A percentile compares a stretch with the other conserved stretches of the same genome.
These are phyloP conservation scores for Alternaria postmessia DNA, from an alignment of 2,329 filamentous ascomycete genomes.

Conservation along the genomic window DNA sequence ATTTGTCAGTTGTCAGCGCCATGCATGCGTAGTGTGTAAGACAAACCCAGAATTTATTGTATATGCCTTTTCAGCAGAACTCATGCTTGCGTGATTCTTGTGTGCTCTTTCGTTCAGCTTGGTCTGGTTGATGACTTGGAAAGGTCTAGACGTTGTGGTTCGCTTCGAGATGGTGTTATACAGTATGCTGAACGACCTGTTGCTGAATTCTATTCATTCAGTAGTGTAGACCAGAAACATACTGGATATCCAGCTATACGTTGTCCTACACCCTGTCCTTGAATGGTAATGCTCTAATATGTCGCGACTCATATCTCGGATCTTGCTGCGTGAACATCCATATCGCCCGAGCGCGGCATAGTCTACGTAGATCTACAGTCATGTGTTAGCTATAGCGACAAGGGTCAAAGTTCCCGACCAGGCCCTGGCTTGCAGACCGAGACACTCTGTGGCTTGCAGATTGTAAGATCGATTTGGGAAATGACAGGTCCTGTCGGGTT, in stretches of 20 bases:
- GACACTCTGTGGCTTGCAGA: not conserved
- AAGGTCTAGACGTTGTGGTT: not conserved
- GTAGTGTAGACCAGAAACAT: not conserved
- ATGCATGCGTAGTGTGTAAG: not conserved
- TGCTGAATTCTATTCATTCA: not conserved
- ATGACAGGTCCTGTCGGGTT: not conserved
- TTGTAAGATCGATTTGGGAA: not conserved
- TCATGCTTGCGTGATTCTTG: not conserved
- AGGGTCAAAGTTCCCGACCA: not conserved
- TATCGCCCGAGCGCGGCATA: not conserved
- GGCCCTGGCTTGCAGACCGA: not conserved
- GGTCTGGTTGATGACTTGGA: not conserved
- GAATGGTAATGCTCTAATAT: not conserved
- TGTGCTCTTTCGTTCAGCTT: not conserved
- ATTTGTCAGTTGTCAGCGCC: constrained; percentile 12
- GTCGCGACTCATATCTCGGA: not conserved
- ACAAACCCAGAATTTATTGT: not conserved
- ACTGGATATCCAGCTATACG: not conserved
- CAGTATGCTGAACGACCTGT: not conserved
- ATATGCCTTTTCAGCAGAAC: not conserved
- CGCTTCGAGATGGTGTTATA: not conserved
- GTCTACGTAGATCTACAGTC: not conserved
- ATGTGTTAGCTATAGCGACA: not conserved
- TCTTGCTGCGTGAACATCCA: not conserved
- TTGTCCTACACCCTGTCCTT: not conserved